These are phyloP conservation scores for Wickerhamomyces subpelliculosus DNA, from an alignment of 805 yeast genomes.

Conservation along the genomic window DNA sequence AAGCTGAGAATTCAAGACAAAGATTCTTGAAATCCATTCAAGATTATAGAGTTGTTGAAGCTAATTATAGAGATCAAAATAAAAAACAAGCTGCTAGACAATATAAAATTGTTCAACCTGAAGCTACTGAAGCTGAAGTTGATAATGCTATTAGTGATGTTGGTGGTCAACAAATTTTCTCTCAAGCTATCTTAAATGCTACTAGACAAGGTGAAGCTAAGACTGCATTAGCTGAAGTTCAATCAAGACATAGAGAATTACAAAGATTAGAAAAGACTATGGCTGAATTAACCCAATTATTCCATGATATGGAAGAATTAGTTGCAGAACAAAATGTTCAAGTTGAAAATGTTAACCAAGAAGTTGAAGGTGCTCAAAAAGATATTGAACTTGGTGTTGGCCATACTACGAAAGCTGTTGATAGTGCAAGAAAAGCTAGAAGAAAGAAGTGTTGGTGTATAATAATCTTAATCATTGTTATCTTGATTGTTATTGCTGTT, in stretches of 20 bases:
- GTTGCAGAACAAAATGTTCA: constrained; percentile 93
- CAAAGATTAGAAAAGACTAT: constrained; percentile 91
- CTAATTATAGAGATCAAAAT: constrained; percentile 76
- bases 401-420: constrained; percentile 86
- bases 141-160: constrained; percentile 78
- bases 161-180: constrained; percentile 86
- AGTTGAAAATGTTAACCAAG: constrained; percentile 75
- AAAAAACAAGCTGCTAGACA: constrained; percentile 88
- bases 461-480: constrained; percentile 57
- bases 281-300: constrained; percentile 91
- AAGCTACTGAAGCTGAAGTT: constrained; percentile 78
- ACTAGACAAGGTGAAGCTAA: constrained; percentile 93
- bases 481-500: constrained; percentile 44
- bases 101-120: constrained; percentile 82
- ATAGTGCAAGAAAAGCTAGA: constrained; percentile 83
- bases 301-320: constrained; percentile 92
- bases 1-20: constrained; percentile 83
- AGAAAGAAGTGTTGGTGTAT: constrained; percentile 86
- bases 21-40: constrained; percentile 82
- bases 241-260: constrained; percentile 90
- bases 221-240: constrained; percentile 92
- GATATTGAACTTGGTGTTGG: constrained; percentile 94
- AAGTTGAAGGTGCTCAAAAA: constrained; percentile 75
- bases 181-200: constrained; percentile 82
- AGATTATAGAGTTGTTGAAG: constrained; percentile 80